phyloP scores from a whole-genome alignment of 371 early-diverging fungal genomes.

The Mucor irregularis region DNA sequence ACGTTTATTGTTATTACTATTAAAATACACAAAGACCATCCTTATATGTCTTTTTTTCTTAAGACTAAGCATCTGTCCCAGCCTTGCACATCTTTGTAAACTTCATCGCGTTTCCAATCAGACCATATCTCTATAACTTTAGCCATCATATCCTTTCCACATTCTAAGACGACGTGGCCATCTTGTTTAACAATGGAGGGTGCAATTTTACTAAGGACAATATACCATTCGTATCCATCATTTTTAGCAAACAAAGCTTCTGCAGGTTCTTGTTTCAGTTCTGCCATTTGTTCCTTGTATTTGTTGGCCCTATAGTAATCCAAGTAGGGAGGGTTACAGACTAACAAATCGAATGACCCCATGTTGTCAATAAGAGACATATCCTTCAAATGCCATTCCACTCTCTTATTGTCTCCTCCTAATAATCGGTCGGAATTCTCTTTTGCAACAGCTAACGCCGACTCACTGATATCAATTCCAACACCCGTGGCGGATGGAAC shows the following conservation, averaged over 20 bases:
- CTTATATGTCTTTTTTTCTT: conserved; percentile 1
- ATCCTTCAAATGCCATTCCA: conserved; percentile 36
- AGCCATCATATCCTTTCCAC: conserved; percentile 69
- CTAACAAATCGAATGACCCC: conserved; percentile 61
- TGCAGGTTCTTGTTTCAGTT: conserved; percentile 62
- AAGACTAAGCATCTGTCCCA: conserved; percentile 68
- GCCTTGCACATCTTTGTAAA: conserved; percentile 54
- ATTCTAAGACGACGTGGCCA: conserved; percentile 62
- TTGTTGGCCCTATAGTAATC: conserved; percentile 36
- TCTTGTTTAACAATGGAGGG: conserved; percentile 30
- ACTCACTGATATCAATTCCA: conserved; percentile 66
- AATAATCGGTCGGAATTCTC: conserved; percentile 40
- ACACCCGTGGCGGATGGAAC: conserved; percentile 40
- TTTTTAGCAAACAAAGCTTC: conserved; percentile 67
- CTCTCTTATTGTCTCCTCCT: conserved; percentile 22
- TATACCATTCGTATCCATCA: conserved; percentile 69
- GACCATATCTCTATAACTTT: conserved; percentile 62
- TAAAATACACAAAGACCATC: no score
- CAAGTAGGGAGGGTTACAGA: conserved; percentile 80
- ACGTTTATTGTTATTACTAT: no score
- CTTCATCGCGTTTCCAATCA: conserved; percentile 42
- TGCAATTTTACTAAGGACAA: conserved; percentile 46
- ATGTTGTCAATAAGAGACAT: conserved; percentile 38
- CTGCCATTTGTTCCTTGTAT: conserved; percentile 29
- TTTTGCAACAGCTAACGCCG: conserved; percentile 59